These are phyloP conservation scores for Colletotrichum phormii DNA, from an alignment of 2,329 filamentous ascomycete species.

Conservation along the genomic window DNA sequence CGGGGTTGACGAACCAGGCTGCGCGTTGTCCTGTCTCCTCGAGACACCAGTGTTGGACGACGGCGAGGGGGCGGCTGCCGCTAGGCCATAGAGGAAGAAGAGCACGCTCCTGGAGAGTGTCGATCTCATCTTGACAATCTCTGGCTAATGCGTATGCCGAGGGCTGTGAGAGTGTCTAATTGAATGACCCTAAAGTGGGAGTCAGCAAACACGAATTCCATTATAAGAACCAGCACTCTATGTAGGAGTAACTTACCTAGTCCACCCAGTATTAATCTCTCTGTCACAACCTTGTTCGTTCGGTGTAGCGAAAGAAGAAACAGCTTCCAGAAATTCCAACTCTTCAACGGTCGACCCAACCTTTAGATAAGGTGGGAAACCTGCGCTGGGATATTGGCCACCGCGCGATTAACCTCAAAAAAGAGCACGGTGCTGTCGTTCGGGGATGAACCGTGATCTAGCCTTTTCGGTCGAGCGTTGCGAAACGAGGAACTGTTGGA, in stretches of 20 bases:
- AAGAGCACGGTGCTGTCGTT: constrained; percentile 31
- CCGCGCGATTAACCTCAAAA: constrained; percentile 5
- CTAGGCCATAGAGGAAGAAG: constrained; percentile 27
- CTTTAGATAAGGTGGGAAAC: constrained; percentile 27
- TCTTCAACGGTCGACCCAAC: constrained; percentile 22
- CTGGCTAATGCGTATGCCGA: background rate
- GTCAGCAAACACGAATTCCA: background rate
- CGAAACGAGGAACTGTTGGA: constrained; percentile 17
- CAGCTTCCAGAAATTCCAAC: constrained; percentile 17
- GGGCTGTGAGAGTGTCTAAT: background rate
- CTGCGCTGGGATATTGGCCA: constrained; percentile 1
- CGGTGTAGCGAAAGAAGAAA: constrained; percentile 8
- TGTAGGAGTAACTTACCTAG: background rate
- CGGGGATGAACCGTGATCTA: constrained; percentile 22
- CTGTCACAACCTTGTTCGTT: background rate
- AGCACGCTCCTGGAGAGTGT: constrained; percentile 19
- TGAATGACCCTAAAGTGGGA: background rate
- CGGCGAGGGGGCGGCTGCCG: constrained; percentile 4
- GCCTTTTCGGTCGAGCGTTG: constrained; percentile 21
- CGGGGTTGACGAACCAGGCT: background rate
- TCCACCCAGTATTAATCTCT: background rate
- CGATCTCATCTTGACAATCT: constrained; percentile 20
- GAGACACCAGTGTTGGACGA: background rate
- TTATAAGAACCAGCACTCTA: background rate
- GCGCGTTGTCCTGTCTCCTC: constrained; percentile 14